Evolutionary conservation across 164 flowering plant species (phyloP), one percentile per base, ranked within the genome.

Genomic region (Aristolochia fimbriata): DNA sequence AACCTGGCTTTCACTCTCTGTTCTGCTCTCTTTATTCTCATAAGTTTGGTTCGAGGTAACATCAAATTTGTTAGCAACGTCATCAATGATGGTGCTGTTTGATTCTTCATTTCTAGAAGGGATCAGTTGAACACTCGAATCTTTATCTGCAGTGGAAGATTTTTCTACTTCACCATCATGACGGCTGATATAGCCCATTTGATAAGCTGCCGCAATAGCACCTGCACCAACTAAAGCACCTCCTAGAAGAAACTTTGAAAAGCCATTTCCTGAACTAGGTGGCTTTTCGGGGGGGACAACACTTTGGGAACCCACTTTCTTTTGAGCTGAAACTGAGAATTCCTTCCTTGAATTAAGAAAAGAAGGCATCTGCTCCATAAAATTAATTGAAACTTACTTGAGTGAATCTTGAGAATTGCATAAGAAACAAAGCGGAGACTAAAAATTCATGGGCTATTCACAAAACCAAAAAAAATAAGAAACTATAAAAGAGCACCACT

Each of bases 161-260:
- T 37, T 1, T 37, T 37, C 43, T 37, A 37, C 67, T 63, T 82
- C 74, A 41, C 60, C 72, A 48, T 68, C 16, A 63, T 62, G 51
- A 56, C 70, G 60, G 43, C 77, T 82, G n/a, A 88, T 59, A 63
- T 71, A 76, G 16, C 91, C 87, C 69, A 70, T 24, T 61, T 77
- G 86, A 69, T 86, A 82, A 65, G 86, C 88, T 15, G 77, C 77
- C 46, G 71, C 11, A 16, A 63, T 61, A 47, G 68, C 88, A 68
- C 77, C 73, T 7, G 12, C 43, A 68, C 83, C 87, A 62, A 88
- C 49, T 45, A 72, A 73, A 68, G 78, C 73, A 68, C 77, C 61
- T 57, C 87, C 93, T 52, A 79, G 13, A 6, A 79, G 15, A 66
- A 80, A 24, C 64, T 76, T 85, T 19, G 80, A 47, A 10, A 69